phyloP scores from a whole-genome alignment of 345 rosid species.

The Syzygium oleosum region DNA sequence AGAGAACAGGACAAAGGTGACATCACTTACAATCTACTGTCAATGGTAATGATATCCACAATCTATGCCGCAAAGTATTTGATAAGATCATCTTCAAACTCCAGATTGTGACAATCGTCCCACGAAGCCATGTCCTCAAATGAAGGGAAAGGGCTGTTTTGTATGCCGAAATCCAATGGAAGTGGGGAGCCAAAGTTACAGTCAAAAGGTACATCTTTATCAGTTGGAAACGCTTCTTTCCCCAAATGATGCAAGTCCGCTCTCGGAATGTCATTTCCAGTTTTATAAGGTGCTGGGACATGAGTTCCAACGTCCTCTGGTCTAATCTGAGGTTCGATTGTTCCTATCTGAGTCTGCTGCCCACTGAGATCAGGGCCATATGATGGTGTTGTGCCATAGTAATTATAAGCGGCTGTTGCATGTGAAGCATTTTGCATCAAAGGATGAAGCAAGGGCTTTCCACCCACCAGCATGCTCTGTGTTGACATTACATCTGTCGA shows the following conservation, averaged over 20 bases:
- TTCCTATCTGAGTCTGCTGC: slow-evolving; percentile 30
- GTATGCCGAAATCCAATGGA: slow-evolving; percentile 28
- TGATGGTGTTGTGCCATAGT: slow-evolving; percentile 29
- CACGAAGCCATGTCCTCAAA: slow-evolving; percentile 7
- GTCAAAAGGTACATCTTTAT: slow-evolving; percentile 51
- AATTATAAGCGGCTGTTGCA: slow-evolving; percentile 36
- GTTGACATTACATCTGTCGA: slow-evolving; percentile 25
- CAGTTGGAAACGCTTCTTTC: slow-evolving; percentile 37
- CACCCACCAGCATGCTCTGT: slow-evolving; percentile 43
- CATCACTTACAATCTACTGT: slow-evolving; percentile 1
- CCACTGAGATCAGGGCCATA: slow-evolving; percentile 32
- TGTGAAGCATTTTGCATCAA: slow-evolving; percentile 27
- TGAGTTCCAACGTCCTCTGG: slow-evolving; percentile 29
- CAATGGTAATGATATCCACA: not conserved
- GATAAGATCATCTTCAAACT: slow-evolving; percentile 13
- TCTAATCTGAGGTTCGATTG: slow-evolving; percentile 19
- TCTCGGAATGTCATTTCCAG: slow-evolving; percentile 29
- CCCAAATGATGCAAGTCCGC: slow-evolving; percentile 26
- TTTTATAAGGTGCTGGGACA: slow-evolving; percentile 18
- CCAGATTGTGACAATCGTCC: slow-evolving; percentile 7
- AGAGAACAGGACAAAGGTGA: not conserved
- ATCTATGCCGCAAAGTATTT: slow-evolving; percentile 14
- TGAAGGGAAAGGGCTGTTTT: slow-evolving; percentile 13
- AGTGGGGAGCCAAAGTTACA: slow-evolving; percentile 50
- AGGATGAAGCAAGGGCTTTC: slow-evolving; percentile 47